Percentiles rank a stretch among this genome's conserved stretches.
These are phyloP conservation scores for Canavalia ensiformis DNA, from an alignment of 306 rosid species.

Conservation along the genomic window DNA sequence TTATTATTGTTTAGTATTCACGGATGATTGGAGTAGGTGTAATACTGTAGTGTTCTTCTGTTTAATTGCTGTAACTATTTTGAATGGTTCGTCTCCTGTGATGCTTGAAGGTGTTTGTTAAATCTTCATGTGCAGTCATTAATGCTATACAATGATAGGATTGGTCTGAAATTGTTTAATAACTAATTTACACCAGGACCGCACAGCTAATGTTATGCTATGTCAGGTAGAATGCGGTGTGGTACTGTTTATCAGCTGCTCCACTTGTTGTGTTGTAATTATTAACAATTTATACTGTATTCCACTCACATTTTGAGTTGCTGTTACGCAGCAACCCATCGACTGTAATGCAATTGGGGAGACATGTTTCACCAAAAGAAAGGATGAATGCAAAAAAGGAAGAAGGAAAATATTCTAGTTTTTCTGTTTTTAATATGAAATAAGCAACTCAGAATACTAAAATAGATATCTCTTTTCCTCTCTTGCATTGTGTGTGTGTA, in stretches of 20 bases:
- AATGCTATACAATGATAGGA: constrained; percentile 8
- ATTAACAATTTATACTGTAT: constrained; percentile 16
- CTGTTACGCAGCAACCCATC: neutral
- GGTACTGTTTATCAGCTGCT: constrained; percentile 39
- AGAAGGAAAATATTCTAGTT: neutral
- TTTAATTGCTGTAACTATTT: constrained; percentile 27
- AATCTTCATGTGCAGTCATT: constrained; percentile 9
- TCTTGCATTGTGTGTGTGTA: neutral
- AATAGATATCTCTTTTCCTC: neutral
- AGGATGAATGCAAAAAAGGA: neutral
- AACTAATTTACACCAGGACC: constrained; percentile 32
- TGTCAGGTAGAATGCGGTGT: constrained; percentile 20
- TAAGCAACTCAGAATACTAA: constrained; percentile 8
- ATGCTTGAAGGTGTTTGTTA: constrained; percentile 7
- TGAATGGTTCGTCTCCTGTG: neutral
- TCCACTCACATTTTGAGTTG: constrained; percentile 15
- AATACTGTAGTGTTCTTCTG: neutral
- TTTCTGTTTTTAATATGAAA: constrained; percentile 12
- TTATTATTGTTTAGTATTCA: neutral
- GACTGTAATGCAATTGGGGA: neutral
- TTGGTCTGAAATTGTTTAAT: constrained; percentile 4
- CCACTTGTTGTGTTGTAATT: constrained; percentile 6
- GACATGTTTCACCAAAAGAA: constrained; percentile 4
- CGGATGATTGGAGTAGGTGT: constrained; percentile 9
- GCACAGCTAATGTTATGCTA: neutral